Conservation (phyloP, 2,329 filamentous ascomycete species). For the Westerdykella sp. region DNA sequence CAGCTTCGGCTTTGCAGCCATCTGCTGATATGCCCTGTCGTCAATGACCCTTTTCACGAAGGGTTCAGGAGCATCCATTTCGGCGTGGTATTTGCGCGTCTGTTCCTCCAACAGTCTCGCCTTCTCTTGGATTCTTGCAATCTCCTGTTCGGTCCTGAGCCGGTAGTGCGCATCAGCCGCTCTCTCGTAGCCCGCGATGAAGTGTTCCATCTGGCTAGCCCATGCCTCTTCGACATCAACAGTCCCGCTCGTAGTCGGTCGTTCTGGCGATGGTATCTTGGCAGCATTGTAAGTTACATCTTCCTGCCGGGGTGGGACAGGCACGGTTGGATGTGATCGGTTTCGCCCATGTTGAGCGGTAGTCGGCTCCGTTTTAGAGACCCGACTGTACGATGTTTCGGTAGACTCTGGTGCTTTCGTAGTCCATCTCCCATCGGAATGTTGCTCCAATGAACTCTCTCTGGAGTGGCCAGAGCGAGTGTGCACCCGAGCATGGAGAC, state of each 20-base stretch:
- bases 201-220: slow-evolving; percentile 12
- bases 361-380: slow-evolving; percentile 5
- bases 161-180: slow-evolving; percentile 8
- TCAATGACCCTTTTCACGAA: slow-evolving; percentile 10
- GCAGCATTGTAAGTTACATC: slow-evolving; percentile 1
- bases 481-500: neutral
- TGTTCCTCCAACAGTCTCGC: slow-evolving; percentile 13
- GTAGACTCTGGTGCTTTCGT: slow-evolving; percentile 17
- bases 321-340: slow-evolving; percentile 4
- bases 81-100: slow-evolving; percentile 8
- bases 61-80: slow-evolving; percentile 4
- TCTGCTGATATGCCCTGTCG: slow-evolving; percentile 17
- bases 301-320: slow-evolving; percentile 4
- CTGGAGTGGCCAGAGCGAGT: slow-evolving; percentile 1
- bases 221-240: slow-evolving; percentile 14
- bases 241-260: slow-evolving; percentile 14
- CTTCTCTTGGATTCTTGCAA: slow-evolving; percentile 14
- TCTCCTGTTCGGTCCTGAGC: slow-evolving; percentile 14
- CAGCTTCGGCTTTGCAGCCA: slow-evolving; percentile 17
- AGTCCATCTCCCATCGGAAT: slow-evolving; percentile 18
- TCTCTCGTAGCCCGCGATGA: slow-evolving; percentile 10
- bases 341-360: slow-evolving; percentile 7
- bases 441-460: slow-evolving; percentile 18
- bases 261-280: slow-evolving; percentile 6
- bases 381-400: slow-evolving; percentile 16